Evolutionary conservation across 2,329 filamentous ascomycete species (phyloP).

Genomic region (Exserohilum turcica): DNA sequence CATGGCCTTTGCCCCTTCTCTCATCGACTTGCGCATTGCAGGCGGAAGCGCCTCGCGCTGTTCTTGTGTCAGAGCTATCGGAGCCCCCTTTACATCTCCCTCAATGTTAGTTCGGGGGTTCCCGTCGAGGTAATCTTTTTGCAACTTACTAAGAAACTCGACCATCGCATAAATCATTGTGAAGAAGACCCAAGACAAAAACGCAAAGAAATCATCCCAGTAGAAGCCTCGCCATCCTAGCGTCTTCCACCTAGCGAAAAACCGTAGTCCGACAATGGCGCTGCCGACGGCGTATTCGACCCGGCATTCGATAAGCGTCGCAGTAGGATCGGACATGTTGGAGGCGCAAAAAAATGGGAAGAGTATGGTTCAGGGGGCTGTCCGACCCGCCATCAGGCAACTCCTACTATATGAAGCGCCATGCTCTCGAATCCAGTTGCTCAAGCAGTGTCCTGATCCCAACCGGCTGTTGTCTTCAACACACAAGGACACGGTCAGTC

Average conservation of each 20-base stretch:
- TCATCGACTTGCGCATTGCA: background rate
- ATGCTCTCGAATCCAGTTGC: background rate
- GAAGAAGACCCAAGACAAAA: background rate
- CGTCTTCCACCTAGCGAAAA: background rate
- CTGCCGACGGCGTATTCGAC: background rate
- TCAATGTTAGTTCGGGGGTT: background rate
- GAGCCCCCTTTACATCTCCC: background rate
- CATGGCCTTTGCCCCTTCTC: constrained; percentile 3
- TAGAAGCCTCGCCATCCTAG: background rate
- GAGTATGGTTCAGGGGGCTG: background rate
- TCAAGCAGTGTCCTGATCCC: background rate
- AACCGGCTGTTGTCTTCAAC: too few relatives aligned
- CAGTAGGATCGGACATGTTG: background rate
- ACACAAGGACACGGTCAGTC: background rate
- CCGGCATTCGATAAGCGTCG: background rate
- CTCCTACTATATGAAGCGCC: background rate
- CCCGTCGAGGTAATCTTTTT: too few relatives aligned
- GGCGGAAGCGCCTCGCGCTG: constrained; percentile 2
- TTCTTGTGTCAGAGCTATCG: constrained; percentile 5
- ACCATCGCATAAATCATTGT: constrained; percentile 1
- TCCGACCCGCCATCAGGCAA: background rate
- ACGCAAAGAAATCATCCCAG: background rate
- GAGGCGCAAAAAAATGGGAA: background rate
- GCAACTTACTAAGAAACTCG: constrained; percentile 3
- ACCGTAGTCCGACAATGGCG: background rate